phyloP scores from a whole-genome alignment of 2,329 filamentous ascomycete genomes.

The Lecanicillium sp. region DNA sequence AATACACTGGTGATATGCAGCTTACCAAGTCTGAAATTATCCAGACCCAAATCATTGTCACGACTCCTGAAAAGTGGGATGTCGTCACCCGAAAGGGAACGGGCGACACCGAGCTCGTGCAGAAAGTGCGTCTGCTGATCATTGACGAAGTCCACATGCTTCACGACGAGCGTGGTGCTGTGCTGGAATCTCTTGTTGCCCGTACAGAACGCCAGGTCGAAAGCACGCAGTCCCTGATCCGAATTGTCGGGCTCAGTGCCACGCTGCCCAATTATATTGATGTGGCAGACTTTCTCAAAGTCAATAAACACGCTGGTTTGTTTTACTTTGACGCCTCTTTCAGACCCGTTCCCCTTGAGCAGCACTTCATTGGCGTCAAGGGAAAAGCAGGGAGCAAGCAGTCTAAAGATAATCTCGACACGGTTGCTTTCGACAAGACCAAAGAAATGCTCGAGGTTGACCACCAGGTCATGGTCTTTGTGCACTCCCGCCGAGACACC shows the following conservation, averaged over 20 bases:
- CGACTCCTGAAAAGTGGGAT: conserved; percentile 98
- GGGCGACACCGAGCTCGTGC: conserved; percentile 93
- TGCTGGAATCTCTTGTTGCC: conserved; percentile 91
- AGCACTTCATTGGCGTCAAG: conserved; percentile 95
- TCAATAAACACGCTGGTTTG: conserved; percentile 84
- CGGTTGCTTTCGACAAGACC: conserved; percentile 87
- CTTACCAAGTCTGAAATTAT: conserved; percentile 94
- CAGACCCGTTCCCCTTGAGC: conserved; percentile 88
- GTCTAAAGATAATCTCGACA: conserved; percentile 84
- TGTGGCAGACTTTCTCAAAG: conserved; percentile 92
- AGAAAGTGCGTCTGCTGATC: conserved; percentile 92
- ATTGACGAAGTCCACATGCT: conserved; percentile 99
- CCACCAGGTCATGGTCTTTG: conserved; percentile 99
- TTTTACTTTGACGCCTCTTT: conserved; percentile 98
- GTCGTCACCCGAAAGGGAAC: conserved; percentile 96
- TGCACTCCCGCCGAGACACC: conserved; percentile 93
- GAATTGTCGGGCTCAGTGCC: conserved; percentile 90
- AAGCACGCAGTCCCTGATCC: conserved; percentile 94
- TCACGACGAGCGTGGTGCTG: conserved; percentile 92
- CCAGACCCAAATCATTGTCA: conserved; percentile 95
- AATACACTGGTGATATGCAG: conserved; percentile 98
- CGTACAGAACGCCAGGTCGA: conserved; percentile 95
- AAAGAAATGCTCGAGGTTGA: conserved; percentile 83
- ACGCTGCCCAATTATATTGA: conserved; percentile 96
- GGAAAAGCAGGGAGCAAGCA: conserved; percentile 77